phyloP scores from a whole-genome alignment of 2,329 filamentous ascomycete species.

The Aspergillus sp. region DNA sequence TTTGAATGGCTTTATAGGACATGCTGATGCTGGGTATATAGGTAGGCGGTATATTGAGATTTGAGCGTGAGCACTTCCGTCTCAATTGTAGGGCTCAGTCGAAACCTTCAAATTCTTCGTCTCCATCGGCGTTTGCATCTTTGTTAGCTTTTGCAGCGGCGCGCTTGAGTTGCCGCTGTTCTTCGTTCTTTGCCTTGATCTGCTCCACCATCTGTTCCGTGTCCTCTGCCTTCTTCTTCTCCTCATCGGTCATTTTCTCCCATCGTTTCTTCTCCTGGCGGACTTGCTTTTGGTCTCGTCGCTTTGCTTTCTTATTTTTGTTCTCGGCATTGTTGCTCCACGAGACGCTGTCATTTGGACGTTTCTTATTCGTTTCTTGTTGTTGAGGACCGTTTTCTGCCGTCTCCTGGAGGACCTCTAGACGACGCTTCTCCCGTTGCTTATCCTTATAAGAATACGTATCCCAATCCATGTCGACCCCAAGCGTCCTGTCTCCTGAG shows the following conservation, averaged over 20 bases:
- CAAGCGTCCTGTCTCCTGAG: slow-evolving; percentile 64
- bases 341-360: slow-evolving; percentile 61
- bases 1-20: background rate
- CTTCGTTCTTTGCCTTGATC: slow-evolving; percentile 59
- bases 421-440: slow-evolving; percentile 64
- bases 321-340: slow-evolving; percentile 72
- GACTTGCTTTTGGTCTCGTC: slow-evolving; percentile 64
- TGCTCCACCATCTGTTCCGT: slow-evolving; percentile 64
- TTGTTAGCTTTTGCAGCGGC: slow-evolving; percentile 20
- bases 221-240: slow-evolving; percentile 63
- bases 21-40: slow-evolving; percentile 1
- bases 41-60: background rate
- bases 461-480: slow-evolving; percentile 61
- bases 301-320: slow-evolving; percentile 61
- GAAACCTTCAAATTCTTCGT: slow-evolving; percentile 61
- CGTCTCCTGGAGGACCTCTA: slow-evolving; percentile 53
- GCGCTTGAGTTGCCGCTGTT: slow-evolving; percentile 21
- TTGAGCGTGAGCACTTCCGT: background rate
- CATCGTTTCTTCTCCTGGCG: slow-evolving; percentile 63
- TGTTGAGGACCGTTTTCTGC: slow-evolving; percentile 39
- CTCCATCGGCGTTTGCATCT: slow-evolving; percentile 10
- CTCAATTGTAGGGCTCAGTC: slow-evolving; percentile 28
- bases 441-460: slow-evolving; percentile 71
- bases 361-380: slow-evolving; percentile 49
- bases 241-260: slow-evolving; percentile 68